These are phyloP conservation scores for Pharus latifolius DNA, from an alignment of 176 grass and related monocot species.

Conservation along the genomic window DNA sequence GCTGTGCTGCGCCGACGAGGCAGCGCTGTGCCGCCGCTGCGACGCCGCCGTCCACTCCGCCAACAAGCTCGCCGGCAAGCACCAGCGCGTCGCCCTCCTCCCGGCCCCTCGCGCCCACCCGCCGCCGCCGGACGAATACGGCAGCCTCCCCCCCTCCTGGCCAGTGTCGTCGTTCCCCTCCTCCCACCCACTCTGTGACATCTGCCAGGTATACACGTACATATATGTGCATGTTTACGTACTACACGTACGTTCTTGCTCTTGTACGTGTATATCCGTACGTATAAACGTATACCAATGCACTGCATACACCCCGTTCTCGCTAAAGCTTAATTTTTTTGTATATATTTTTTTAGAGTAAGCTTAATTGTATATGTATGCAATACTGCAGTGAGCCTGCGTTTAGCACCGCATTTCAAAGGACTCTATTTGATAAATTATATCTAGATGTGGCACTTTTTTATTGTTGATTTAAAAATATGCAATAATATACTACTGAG, in stretches of 20 bases:
- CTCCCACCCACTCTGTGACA: conserved; percentile 44
- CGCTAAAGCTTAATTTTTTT: no score
- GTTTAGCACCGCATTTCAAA: no score
- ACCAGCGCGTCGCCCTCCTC: conserved; percentile 60
- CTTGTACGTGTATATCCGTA: neutral
- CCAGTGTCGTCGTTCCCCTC: neutral
- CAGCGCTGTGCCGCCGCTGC: conserved; percentile 47
- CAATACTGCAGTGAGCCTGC: no score
- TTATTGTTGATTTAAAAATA: no score
- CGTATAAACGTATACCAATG: neutral
- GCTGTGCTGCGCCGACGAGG: conserved; percentile 46
- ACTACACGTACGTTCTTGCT: neutral
- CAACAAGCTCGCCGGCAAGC: conserved; percentile 77
- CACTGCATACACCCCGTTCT: no score
- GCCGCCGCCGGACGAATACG: neutral
- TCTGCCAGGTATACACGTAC: conserved; percentile 49
- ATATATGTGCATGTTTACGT: neutral
- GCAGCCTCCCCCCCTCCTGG: neutral
- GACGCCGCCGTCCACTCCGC: conserved; percentile 71
- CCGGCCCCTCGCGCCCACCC: neutral
- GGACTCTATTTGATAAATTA: no score
- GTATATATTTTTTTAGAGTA: no score
- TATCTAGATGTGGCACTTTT: no score
- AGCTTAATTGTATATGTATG: no score
- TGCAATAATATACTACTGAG: no score